Evolutionary conservation across 2,329 filamentous ascomycete species (phyloP).

Genomic region (Niveomyces coronatus): DNA sequence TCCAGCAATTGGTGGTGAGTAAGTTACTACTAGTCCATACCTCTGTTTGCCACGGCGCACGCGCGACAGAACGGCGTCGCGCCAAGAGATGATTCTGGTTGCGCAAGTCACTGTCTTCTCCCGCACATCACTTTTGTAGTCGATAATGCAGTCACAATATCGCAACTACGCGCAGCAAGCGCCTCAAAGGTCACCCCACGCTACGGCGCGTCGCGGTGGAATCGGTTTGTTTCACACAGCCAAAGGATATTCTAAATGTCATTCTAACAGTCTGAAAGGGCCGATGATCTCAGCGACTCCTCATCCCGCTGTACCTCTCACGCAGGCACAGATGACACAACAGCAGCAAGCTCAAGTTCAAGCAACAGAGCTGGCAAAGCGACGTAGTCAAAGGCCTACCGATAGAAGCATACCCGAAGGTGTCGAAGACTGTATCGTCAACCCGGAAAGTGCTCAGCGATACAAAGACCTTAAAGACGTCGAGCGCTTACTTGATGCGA

Average conservation of each 20-base stretch:
- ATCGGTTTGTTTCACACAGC: constrained; percentile 32
- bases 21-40: no score
- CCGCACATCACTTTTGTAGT: no score
- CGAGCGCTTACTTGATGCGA: constrained; percentile 80
- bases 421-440: constrained; percentile 71
- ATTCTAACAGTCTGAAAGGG: constrained; percentile 26
- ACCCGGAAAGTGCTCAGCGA: constrained; percentile 62
- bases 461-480: constrained; percentile 80
- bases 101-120: no score
- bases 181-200: constrained; percentile 39
- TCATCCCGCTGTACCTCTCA: constrained; percentile 40
- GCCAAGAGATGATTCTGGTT: no score
- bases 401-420: constrained; percentile 93
- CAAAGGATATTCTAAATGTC: no score
- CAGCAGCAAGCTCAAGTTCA: constrained; percentile 42
- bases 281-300: constrained; percentile 47
- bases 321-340: constrained; percentile 41
- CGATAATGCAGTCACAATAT: constrained; percentile 43
- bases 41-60: no score
- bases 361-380: constrained; percentile 60
- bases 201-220: constrained; percentile 38
- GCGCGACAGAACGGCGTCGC: no score
- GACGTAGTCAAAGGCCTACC: constrained; percentile 79
- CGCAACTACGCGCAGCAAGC: constrained; percentile 41
- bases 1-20: no score